phyloP scores from a whole-genome alignment of 495 filamentous ascomycete species.

The Penicillium antarcticum region DNA sequence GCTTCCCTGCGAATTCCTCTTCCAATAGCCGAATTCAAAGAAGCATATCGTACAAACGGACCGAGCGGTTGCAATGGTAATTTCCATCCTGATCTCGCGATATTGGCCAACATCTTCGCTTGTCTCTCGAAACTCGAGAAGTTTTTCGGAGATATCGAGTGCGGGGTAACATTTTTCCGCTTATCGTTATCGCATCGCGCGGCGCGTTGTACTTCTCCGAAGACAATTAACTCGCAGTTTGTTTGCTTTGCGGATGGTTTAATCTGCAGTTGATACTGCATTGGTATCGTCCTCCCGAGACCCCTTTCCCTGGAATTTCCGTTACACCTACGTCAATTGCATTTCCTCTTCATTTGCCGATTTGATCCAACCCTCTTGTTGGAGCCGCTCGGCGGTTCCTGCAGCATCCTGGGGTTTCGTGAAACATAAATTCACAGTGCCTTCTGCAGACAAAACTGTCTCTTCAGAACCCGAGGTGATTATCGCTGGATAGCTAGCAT shows the following conservation, averaged over 20 bases:
- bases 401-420: too few relatives aligned
- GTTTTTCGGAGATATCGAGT: constrained; percentile 1
- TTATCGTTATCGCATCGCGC: constrained; percentile 5
- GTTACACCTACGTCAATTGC: too few relatives aligned
- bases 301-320: too few relatives aligned
- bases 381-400: too few relatives aligned
- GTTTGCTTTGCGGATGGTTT: not conserved
- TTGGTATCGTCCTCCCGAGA: too few relatives aligned
- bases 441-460: too few relatives aligned
- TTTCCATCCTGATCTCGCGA: not conserved
- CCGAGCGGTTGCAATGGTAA: too few relatives aligned
- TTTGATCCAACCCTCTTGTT: too few relatives aligned
- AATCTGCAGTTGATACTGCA: not conserved
- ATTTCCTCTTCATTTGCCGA: too few relatives aligned
- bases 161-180: not conserved
- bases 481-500: constrained; percentile 3
- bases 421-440: too few relatives aligned
- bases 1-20: constrained; percentile 43
- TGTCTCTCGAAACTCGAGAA: too few relatives aligned
- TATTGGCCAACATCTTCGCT: not conserved
- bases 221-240: not conserved
- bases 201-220: not conserved
- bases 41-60: constrained; percentile 35
- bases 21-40: constrained; percentile 55
- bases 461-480: too few relatives aligned